Evolutionary conservation across 1,284 basidiomycete genomes (phyloP).

Genomic region (Apiotrichum mycotoxinovorans): DNA sequence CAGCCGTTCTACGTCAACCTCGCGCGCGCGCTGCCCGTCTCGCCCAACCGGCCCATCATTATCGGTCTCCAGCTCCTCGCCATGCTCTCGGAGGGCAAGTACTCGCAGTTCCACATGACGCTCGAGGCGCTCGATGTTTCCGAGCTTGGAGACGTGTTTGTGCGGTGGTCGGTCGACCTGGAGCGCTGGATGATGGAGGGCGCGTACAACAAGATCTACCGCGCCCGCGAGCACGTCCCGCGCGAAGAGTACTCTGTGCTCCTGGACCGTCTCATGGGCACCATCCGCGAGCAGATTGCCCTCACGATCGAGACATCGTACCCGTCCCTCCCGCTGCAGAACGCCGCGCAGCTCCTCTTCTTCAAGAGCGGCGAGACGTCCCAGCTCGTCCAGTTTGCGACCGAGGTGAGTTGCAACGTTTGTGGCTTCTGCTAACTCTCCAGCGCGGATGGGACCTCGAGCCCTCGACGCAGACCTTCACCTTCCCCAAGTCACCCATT

Average conservation of each 20-base stretch:
- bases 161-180: constrained; percentile 80
- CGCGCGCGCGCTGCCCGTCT: constrained; percentile 68
- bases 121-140: constrained; percentile 75
- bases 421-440: constrained; percentile 9
- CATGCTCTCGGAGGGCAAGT: constrained; percentile 90
- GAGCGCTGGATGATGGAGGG: constrained; percentile 99
- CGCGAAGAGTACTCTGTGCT: constrained; percentile 48
- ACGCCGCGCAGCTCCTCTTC: constrained; percentile 48
- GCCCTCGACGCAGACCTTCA: constrained; percentile 43
- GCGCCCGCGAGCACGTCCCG: constrained; percentile 73
- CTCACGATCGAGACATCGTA: constrained; percentile 50
- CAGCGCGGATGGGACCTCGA: constrained; percentile 47
- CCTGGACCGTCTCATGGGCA: constrained; percentile 47
- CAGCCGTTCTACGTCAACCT: constrained; percentile 90
- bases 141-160: constrained; percentile 70
- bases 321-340: constrained; percentile 43
- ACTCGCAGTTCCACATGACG: constrained; percentile 98
- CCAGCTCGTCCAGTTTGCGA: constrained; percentile 38
- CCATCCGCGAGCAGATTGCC: constrained; percentile 49
- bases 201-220: constrained; percentile 96
- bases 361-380: constrained; percentile 44
- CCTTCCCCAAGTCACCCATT: constrained; percentile 22
- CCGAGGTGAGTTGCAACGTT: constrained; percentile 27
- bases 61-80: constrained; percentile 91
- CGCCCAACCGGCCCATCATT: constrained; percentile 80